Percentiles rank a stretch among this genome's conserved stretches.
Conservation (phyloP, 371 early-diverging fungal genomes). For the Furculomyces boomerangus region DNA sequence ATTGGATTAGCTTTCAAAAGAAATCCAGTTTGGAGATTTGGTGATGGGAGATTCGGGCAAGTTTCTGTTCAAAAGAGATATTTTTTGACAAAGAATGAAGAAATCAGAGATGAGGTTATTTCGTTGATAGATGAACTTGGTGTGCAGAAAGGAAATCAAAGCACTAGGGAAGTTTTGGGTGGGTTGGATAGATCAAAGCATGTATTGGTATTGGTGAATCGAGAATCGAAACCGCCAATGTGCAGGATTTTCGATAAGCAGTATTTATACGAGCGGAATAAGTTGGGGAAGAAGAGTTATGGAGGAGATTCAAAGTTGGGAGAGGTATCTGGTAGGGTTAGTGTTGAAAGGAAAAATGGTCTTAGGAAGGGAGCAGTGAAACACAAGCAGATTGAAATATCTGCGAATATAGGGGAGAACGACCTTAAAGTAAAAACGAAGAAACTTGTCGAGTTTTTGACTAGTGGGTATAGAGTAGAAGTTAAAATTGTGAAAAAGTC, state of each 20-base stretch:
- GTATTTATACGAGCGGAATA: slow-evolving; percentile 14
- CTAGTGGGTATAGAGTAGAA: slow-evolving; percentile 8
- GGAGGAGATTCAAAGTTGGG: not conserved
- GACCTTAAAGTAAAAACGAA: slow-evolving; percentile 14
- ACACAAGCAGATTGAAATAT: slow-evolving; percentile 7
- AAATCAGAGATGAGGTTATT: not conserved
- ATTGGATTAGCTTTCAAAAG: no score
- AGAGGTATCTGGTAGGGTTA: not conserved
- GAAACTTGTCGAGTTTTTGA: slow-evolving; percentile 5
- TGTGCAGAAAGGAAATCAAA: not conserved
- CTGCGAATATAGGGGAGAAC: slow-evolving; percentile 6
- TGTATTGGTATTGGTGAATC: slow-evolving; percentile 14
- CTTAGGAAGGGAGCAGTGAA: not conserved
- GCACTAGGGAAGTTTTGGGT: slow-evolving; percentile 2
- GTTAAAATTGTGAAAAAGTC: not conserved
- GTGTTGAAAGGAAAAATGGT: not conserved
- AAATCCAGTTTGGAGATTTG: no score
- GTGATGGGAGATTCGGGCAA: no score
- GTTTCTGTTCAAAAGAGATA: no score
- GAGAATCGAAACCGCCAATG: slow-evolving; percentile 6
- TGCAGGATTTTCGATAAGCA: slow-evolving; percentile 17
- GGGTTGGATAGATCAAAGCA: slow-evolving; percentile 8
- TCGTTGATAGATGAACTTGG: not conserved
- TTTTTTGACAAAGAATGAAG: not conserved
- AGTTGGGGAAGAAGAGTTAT: slow-evolving; percentile 7